Base-by-base conservation (phyloP, 2,329 filamentous ascomycete genomes). In the Neopestalotiopsis rosae region DNA sequence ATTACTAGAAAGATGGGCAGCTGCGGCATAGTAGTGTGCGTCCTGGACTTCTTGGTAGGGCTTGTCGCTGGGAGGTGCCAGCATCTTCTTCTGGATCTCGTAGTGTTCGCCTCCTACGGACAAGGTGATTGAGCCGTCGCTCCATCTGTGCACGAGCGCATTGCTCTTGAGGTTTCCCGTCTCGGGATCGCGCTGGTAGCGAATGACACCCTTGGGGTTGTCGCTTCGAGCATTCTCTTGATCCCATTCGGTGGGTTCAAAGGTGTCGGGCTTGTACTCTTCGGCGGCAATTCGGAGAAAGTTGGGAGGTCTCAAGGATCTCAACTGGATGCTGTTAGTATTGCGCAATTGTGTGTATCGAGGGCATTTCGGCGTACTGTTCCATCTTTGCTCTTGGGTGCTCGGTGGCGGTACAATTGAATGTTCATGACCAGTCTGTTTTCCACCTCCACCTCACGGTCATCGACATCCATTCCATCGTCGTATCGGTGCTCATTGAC, bases 41-140 rank as follows among this genome's bases (percentile, higher is more conserved):
- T 95, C 93, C 70, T 91, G 87, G 34, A 89, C 84, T 74, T 91
- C 88, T 70, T 90, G 84, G 82, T 92, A 92, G 2, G 87, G 84
- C 74, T 90, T 88, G 74, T 84, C 81, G 13, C 81, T 82, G 1
- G 86, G 82, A 1, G 92, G 91, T 1, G 91, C 92, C 62, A 94
- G 87, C 30, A 85, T 81, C 80, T 93, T 94, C 74, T 88, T 90
- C 71, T 90, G 86, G 61, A 95, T 86, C 75, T 94, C 91, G 82
- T 91, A 95, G 75, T 95, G 92, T 71, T 91, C 89, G 69, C 89
- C 90, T 14, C 92, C 93, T 30, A 95, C 85, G n/a, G 91, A 89
- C 30, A 95, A 83, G 12, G 92, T 94, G 17, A 93, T 83, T 4
- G 91, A 94, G 34, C 93, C 93, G 76, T 95, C 93, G 70, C 90